phyloP scores from a whole-genome alignment of 225 moss, liverwort and hornwort genomes.

The Ulota crispa region DNA sequence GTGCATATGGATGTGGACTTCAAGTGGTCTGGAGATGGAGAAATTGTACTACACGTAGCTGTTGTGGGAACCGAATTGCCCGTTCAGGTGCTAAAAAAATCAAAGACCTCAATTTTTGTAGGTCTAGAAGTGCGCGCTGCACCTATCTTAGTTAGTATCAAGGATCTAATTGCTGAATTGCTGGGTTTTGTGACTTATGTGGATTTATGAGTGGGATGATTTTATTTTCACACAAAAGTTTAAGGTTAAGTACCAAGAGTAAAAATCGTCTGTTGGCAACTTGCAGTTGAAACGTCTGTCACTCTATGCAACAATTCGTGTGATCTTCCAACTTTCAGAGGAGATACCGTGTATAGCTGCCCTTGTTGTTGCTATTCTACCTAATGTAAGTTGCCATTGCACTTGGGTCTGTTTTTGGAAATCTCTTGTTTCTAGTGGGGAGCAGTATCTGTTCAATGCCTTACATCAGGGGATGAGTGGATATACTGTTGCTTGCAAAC shows the following conservation, averaged over 20 bases:
- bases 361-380: conserved; percentile 79
- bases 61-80: conserved; percentile 77
- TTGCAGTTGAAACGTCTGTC: conserved; percentile 83
- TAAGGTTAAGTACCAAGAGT: conserved; percentile 10
- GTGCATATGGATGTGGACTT: conserved; percentile 93
- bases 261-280: conserved; percentile 14
- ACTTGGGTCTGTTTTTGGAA: conserved; percentile 2
- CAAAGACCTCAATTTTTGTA: neutral
- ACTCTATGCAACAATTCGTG: conserved; percentile 89
- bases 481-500: neutral
- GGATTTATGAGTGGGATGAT: neutral
- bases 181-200: neutral
- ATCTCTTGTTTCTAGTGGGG: neutral
- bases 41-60: conserved; percentile 67
- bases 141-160: neutral
- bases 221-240: neutral
- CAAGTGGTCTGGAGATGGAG: conserved; percentile 87
- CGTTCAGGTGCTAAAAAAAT: conserved; percentile 61
- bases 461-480: neutral
- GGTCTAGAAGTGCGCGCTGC: conserved; percentile 1
- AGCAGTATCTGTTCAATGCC: neutral
- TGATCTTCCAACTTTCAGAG: conserved; percentile 88
- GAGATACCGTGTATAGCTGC: conserved; percentile 93
- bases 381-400: conserved; percentile 52
- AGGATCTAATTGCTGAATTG: neutral